These are phyloP conservation scores for Moesziomyces sp. DNA, from an alignment of 1,284 basidiomycete species.

Conservation along the genomic window DNA sequence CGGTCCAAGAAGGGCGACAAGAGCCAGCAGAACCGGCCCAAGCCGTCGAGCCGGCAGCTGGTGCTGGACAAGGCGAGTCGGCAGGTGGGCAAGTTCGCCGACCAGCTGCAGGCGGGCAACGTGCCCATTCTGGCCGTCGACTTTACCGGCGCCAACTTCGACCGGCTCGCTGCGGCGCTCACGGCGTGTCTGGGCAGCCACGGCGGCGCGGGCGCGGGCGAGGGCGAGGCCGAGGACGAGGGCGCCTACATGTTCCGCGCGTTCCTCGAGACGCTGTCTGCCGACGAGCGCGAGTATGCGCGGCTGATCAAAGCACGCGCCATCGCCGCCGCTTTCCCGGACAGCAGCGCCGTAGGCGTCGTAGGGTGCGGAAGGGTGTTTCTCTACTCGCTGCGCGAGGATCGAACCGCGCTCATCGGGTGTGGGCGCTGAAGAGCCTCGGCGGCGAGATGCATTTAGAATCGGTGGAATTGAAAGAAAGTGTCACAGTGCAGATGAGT, in stretches of 20 bases:
- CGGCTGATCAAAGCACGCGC: slow-evolving; percentile 38
- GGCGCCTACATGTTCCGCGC: slow-evolving; percentile 49
- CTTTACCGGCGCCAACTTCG: slow-evolving; percentile 47
- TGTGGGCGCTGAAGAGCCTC: slow-evolving; percentile 22
- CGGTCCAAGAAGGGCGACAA: slow-evolving; percentile 51
- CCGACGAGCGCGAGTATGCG: slow-evolving; percentile 61
- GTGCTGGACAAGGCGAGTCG: slow-evolving; percentile 57
- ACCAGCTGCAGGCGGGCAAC: slow-evolving; percentile 49
- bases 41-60: slow-evolving; percentile 46
- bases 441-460: neutral
- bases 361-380: slow-evolving; percentile 43
- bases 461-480: no score
- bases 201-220: slow-evolving; percentile 9
- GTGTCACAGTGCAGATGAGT: no score
- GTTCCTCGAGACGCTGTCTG: slow-evolving; percentile 45
- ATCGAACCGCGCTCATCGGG: slow-evolving; percentile 44
- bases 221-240: slow-evolving; percentile 20
- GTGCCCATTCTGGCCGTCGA: slow-evolving; percentile 62
- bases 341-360: slow-evolving; percentile 18
- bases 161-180: slow-evolving; percentile 40
- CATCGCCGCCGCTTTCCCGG: slow-evolving; percentile 39
- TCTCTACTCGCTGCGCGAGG: slow-evolving; percentile 52
- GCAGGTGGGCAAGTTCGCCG: slow-evolving; percentile 51
- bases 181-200: slow-evolving; percentile 47
- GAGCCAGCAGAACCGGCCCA: slow-evolving; percentile 48